Evolutionary conservation across 1,284 basidiomycete genomes (phyloP).

Genomic region (Mrakiaceae sp.): DNA sequence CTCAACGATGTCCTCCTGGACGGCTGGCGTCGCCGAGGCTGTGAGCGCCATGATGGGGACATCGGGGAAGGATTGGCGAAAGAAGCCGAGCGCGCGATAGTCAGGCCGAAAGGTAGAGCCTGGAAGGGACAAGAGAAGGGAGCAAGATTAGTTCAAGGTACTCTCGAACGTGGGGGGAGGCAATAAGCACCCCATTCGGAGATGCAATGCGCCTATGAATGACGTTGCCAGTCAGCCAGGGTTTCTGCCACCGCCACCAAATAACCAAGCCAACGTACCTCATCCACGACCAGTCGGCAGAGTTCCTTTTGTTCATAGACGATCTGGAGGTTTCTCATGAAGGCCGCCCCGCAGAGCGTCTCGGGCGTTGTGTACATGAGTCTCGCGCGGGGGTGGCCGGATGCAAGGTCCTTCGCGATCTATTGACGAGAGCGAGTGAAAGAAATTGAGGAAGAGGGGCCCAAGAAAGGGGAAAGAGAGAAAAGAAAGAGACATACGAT

Average conservation of each 20-base stretch:
- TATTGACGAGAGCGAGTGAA: not conserved
- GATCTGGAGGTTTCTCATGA: slow-evolving; percentile 43
- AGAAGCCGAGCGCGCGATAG: slow-evolving; percentile 58
- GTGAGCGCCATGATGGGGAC: slow-evolving; percentile 60
- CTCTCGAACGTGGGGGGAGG: not conserved
- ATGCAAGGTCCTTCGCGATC: slow-evolving; percentile 53
- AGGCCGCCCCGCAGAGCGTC: slow-evolving; percentile 47
- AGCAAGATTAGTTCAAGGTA: not conserved
- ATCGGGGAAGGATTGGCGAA: slow-evolving; percentile 53
- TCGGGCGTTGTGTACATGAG: slow-evolving; percentile 75
- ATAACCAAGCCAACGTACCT: slow-evolving; percentile 38
- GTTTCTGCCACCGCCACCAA: not conserved
- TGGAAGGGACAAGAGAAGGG: not conserved
- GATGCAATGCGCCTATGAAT: slow-evolving; percentile 62
- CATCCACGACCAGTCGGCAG: slow-evolving; percentile 64
- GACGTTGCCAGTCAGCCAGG: not conserved
- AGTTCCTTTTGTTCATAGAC: slow-evolving; percentile 48
- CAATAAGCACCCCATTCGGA: slow-evolving; percentile 41
- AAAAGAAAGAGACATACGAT: slow-evolving; percentile 36
- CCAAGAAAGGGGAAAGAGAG: not conserved
- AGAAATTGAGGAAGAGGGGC: not conserved
- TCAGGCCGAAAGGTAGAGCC: slow-evolving; percentile 32
- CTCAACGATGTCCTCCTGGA: slow-evolving; percentile 57
- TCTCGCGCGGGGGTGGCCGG: slow-evolving; percentile 48
- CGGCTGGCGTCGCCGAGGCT: slow-evolving; percentile 41